Conservation (phyloP, 2,329 filamentous ascomycete species). For the Pseudogymnoascus sp. region DNA sequence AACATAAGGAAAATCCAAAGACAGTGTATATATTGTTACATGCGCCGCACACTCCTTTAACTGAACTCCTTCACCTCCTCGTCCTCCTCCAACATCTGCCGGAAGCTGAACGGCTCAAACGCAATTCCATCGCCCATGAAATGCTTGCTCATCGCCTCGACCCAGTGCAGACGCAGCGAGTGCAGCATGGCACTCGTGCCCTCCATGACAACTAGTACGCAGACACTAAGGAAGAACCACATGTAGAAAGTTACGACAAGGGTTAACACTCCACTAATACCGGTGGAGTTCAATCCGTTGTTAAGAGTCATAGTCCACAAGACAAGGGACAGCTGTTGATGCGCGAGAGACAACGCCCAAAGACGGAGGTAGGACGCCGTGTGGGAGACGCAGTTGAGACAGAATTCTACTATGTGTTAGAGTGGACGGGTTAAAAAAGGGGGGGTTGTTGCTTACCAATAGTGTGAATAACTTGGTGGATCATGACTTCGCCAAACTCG, state of each 20-base stretch:
- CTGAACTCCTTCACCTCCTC: slow-evolving; percentile 49
- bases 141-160: slow-evolving; percentile 96
- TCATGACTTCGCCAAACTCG: slow-evolving; percentile 95
- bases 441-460: slow-evolving; percentile 60
- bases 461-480: slow-evolving; percentile 97
- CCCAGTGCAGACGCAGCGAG: slow-evolving; percentile 86
- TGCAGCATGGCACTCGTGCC: slow-evolving; percentile 95
- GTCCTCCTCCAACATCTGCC: slow-evolving; percentile 76
- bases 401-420: slow-evolving; percentile 66
- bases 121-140: slow-evolving; percentile 84
- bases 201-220: slow-evolving; percentile 87
- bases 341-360: slow-evolving; percentile 92
- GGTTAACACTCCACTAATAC: slow-evolving; percentile 66
- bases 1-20: slow-evolving; percentile 9
- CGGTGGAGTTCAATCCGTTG: slow-evolving; percentile 61
- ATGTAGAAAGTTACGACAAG: slow-evolving; percentile 76
- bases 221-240: slow-evolving; percentile 81
- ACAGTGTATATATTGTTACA: slow-evolving; percentile 9
- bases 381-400: slow-evolving; percentile 96
- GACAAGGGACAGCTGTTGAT: slow-evolving; percentile 94
- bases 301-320: slow-evolving; percentile 94
- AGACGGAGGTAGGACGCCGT: slow-evolving; percentile 97
- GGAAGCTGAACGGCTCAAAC: slow-evolving; percentile 86
- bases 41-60: slow-evolving; percentile 15
- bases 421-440: neutral